Percentiles rank a stretch among this genome's conserved stretches.
phyloP scores from a whole-genome alignment of 139 green algal genomes.

The Spirogloea muscicola region DNA sequence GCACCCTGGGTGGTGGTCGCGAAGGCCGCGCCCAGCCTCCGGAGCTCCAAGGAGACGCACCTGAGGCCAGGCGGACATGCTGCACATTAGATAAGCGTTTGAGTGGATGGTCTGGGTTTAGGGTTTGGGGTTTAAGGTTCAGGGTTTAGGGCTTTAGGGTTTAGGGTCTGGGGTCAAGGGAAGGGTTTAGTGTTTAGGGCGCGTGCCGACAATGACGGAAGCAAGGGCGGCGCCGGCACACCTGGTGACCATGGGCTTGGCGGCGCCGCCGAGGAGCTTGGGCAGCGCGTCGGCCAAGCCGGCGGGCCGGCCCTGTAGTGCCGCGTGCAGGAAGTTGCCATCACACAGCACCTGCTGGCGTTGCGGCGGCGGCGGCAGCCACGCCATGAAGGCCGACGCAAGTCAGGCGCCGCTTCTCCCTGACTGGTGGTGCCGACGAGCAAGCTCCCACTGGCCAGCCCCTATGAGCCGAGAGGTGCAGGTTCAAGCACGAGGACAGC shows the following conservation, averaged over 20 bases:
- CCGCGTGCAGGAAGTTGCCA: slow-evolving; percentile 47
- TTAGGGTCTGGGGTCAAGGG: slow-evolving; percentile 2
- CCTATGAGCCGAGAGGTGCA: too few species aligned
- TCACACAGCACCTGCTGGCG: slow-evolving; percentile 42
- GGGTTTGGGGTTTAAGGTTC: background rate
- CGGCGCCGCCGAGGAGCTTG: too few species aligned
- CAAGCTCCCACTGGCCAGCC: too few species aligned
- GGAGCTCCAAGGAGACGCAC: slow-evolving; percentile 27
- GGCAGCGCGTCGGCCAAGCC: background rate
- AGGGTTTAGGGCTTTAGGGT: background rate
- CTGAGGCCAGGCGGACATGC: too few species aligned
- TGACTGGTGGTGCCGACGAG: too few species aligned
- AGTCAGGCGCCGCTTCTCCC: too few species aligned
- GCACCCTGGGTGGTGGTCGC: slow-evolving; percentile 14
- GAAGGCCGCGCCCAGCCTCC: slow-evolving; percentile 31
- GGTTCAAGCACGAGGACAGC: too few species aligned
- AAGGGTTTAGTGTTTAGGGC: too few species aligned
- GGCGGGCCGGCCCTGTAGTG: background rate
- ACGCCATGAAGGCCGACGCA: too few species aligned
- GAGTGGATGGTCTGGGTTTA: background rate
- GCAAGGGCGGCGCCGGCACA: background rate
- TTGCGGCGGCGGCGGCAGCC: too few species aligned
- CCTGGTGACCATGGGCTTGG: slow-evolving; percentile 15
- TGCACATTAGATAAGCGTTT: background rate
- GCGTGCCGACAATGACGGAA: background rate